Conservation (phyloP, 2,329 filamentous ascomycete genomes). For the Elsinoe arachidis region DNA sequence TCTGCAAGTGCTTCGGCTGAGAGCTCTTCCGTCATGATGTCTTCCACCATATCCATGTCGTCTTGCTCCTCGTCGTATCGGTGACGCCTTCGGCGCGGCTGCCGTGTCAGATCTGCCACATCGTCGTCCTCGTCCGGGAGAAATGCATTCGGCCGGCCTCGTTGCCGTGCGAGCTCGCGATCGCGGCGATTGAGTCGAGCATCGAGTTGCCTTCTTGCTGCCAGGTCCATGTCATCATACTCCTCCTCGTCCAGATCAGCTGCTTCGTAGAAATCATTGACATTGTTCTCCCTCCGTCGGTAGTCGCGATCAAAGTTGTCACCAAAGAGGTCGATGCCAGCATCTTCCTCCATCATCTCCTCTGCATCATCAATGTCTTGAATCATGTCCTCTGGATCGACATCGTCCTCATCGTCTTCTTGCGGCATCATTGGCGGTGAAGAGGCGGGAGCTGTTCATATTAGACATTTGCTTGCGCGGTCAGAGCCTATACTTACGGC, state of each 20-base stretch:
- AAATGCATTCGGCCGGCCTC: conserved; percentile 63
- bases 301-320: conserved; percentile 60
- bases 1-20: conserved; percentile 85
- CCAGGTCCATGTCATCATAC: conserved; percentile 60
- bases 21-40: conserved; percentile 93
- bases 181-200: conserved; percentile 66
- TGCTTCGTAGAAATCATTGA: conserved; percentile 54
- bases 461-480: not conserved
- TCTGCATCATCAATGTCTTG: conserved; percentile 59
- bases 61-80: conserved; percentile 92
- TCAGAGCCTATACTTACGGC: conserved; percentile 43
- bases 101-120: conserved; percentile 73
- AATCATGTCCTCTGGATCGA: conserved; percentile 58
- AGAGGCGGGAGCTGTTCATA: conserved; percentile 42
- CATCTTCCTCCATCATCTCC: conserved; percentile 60
- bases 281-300: conserved; percentile 42
- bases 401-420: conserved; percentile 62
- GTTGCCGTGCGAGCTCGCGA: conserved; percentile 57
- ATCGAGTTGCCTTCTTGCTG: conserved; percentile 60
- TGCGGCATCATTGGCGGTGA: conserved; percentile 58
- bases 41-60: conserved; percentile 76
- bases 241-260: conserved; percentile 72
- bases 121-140: conserved; percentile 74
- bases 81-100: conserved; percentile 76
- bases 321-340: conserved; percentile 63